Evolutionary conservation across 2,329 filamentous ascomycete genomes (phyloP).

Genomic region (Microcyclospora pomicola): DNA sequence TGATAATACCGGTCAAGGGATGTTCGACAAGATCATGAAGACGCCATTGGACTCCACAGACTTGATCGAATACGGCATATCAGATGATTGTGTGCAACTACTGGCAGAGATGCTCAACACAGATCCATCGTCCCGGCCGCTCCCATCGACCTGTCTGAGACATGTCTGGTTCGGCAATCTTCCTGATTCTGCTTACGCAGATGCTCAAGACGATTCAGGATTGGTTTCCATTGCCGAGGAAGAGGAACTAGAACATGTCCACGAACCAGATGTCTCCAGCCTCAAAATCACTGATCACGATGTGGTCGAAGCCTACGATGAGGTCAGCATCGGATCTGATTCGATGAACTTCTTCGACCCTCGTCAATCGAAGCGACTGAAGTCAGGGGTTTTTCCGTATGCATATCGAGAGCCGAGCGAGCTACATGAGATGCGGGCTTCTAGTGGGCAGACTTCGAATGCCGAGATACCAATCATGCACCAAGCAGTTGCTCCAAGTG

Average conservation of each 20-base stretch:
- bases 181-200: constrained; percentile 12
- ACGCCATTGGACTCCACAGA: constrained; percentile 53
- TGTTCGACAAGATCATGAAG: constrained; percentile 79
- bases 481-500: constrained; percentile 2
- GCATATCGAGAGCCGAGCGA: constrained; percentile 19
- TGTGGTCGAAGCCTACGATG: constrained; percentile 13
- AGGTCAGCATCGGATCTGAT: constrained; percentile 21
- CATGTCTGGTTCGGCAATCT: constrained; percentile 53
- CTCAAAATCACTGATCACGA: constrained; percentile 44
- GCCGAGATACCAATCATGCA: constrained; percentile 21
- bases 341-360: constrained; percentile 26
- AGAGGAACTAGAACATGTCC: constrained; percentile 45
- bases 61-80: constrained; percentile 45
- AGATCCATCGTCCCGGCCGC: constrained; percentile 65
- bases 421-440: constrained; percentile 19
- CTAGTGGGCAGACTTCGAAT: constrained; percentile 25
- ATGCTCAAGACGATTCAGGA: constrained; percentile 4
- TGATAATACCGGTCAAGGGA: constrained; percentile 62
- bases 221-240: constrained; percentile 41
- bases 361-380: constrained; percentile 32
- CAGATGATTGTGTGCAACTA: constrained; percentile 57
- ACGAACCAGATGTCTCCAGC: constrained; percentile 43
- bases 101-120: constrained; percentile 65
- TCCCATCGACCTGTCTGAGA: constrained; percentile 52
- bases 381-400: constrained; percentile 20